Base-by-base conservation (phyloP, 2,329 filamentous ascomycete genomes). In the Aspergillus pseudotamarii region DNA sequence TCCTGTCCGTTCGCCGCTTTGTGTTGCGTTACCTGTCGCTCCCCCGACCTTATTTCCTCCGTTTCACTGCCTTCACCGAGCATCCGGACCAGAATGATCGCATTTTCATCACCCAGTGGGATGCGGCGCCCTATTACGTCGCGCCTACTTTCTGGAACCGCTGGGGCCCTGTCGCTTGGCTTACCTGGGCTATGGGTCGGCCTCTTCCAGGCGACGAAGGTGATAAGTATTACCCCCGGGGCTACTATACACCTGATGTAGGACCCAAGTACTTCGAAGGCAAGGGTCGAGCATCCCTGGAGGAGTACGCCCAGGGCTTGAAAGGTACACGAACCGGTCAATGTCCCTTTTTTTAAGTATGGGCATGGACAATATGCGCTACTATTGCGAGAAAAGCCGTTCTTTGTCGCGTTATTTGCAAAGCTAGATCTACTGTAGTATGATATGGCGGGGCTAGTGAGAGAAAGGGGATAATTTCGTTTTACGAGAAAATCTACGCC, bases 81-180 rank as follows among this genome's bases (percentile, higher is more conserved):
- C 63, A 79, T 0, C 79, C 84, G 0, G 84, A 91, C 11, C 76
- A 82, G 34, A 84, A 85, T 0, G 85, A 85, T 0, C 83, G 85
- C 3, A 82, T 87, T 65, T 80, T 83, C 59, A 73, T 78, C 69
- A 73, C 78, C 0, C 68, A 80, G 43, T 91, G 87, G 76, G 82
- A 88, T 30, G 85, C 86, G 12, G 84, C 87, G 54, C 90, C 90
- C 2, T 91, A 86, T 76, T 92, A 91, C 75, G 81, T 86, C 28
- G 82, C 84, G 64, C 82, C 82, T 32, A 89, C 85, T 0, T 74
- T 85, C 46, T 86, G 83, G 86, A 86, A 83, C 69, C 85, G 86
- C 63, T 92, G 85, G 87, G 86, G 86, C 2, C 88, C 83, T 0
- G 74, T 75, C 63, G 88, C 83, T 0, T 83, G 83, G 81, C 62